Percentiles rank a stretch among this genome's conserved stretches.
These are phyloP conservation scores for Polysphondylium violaceum DNA, from an alignment of 78 protist genomes.

Conservation along the genomic window DNA sequence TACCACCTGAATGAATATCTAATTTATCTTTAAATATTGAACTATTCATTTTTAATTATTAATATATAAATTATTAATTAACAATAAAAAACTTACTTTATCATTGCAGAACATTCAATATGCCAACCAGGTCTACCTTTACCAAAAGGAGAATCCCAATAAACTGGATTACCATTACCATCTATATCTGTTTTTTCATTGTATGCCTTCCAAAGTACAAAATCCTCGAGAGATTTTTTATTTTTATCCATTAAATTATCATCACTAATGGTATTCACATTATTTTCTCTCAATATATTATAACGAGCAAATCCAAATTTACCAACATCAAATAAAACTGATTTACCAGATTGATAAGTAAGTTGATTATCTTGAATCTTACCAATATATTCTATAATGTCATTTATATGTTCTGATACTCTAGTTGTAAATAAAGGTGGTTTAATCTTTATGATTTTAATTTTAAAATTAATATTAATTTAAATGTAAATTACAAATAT, in stretches of 20 bases:
- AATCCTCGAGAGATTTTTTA: conserved; percentile 39
- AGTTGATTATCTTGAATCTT: conserved; percentile 49
- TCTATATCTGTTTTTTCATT: conserved; percentile 16
- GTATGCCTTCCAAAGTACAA: conserved; percentile 74
- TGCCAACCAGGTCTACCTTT: conserved; percentile 95
- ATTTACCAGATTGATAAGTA: conserved; percentile 52
- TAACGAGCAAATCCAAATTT: conserved; percentile 32
- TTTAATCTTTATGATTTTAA: conserved; percentile 15
- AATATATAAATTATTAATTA: conserved; percentile 12
- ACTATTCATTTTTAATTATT: background rate
- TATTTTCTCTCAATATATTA: conserved; percentile 6
- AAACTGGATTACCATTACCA: conserved; percentile 27
- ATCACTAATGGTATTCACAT: conserved; percentile 9
- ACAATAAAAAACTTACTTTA: background rate
- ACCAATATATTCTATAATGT: conserved; percentile 57
- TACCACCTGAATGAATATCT: conserved; percentile 98
- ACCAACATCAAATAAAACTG: conserved; percentile 49
- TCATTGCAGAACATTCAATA: conserved; percentile 91
- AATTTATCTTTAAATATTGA: conserved; percentile 77
- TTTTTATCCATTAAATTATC: conserved; percentile 26
- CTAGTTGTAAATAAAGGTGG: conserved; percentile 76
- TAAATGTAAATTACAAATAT: background rate
- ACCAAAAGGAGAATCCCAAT: conserved; percentile 80
- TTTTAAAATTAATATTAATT: too few species aligned
- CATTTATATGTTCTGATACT: conserved; percentile 76